phyloP scores from a whole-genome alignment of 495 filamentous ascomycete genomes.

The Xylaria acuta region DNA sequence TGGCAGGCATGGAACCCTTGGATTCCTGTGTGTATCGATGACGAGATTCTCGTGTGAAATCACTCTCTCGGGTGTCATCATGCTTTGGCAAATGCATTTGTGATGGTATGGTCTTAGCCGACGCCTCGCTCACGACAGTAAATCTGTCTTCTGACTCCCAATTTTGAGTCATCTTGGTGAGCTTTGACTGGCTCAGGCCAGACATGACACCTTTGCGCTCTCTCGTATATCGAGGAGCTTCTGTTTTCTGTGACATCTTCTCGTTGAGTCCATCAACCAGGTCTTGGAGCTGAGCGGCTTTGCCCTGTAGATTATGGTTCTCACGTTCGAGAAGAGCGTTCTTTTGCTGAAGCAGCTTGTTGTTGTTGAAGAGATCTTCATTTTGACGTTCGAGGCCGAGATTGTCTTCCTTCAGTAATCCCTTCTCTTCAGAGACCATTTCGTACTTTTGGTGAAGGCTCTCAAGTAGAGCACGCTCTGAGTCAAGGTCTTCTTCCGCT shows the following conservation, averaged over 20 bases:
- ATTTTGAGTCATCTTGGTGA: slow-evolving; percentile 45
- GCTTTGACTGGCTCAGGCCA: slow-evolving; percentile 40
- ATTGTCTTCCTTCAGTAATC: slow-evolving; percentile 48
- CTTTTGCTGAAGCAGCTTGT: slow-evolving; percentile 51
- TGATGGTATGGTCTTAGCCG: slow-evolving; percentile 37
- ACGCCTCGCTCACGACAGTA: slow-evolving; percentile 32
- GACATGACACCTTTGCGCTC: slow-evolving; percentile 41
- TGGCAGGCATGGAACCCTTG: slow-evolving; percentile 43
- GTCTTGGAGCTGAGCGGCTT: slow-evolving; percentile 46
- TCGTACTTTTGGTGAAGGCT: slow-evolving; percentile 41
- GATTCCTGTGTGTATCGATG: slow-evolving; percentile 39
- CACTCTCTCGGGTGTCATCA: slow-evolving; percentile 48
- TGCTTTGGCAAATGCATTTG: slow-evolving; percentile 44
- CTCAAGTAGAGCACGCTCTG: slow-evolving; percentile 44
- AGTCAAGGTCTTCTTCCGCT: slow-evolving; percentile 44
- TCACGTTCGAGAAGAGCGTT: slow-evolving; percentile 42
- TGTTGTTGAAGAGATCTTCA: slow-evolving; percentile 54
- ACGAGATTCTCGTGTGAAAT: slow-evolving; percentile 42
- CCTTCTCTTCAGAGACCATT: slow-evolving; percentile 43
- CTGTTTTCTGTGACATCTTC: slow-evolving; percentile 33
- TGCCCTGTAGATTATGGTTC: slow-evolving; percentile 43
- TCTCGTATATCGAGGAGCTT: slow-evolving; percentile 31
- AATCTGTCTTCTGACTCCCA: slow-evolving; percentile 43
- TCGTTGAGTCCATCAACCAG: slow-evolving; percentile 47
- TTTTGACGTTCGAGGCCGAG: slow-evolving; percentile 53